These are phyloP conservation scores for Microthlaspi erraticum DNA, from an alignment of 345 rosid species.

Conservation along the genomic window DNA sequence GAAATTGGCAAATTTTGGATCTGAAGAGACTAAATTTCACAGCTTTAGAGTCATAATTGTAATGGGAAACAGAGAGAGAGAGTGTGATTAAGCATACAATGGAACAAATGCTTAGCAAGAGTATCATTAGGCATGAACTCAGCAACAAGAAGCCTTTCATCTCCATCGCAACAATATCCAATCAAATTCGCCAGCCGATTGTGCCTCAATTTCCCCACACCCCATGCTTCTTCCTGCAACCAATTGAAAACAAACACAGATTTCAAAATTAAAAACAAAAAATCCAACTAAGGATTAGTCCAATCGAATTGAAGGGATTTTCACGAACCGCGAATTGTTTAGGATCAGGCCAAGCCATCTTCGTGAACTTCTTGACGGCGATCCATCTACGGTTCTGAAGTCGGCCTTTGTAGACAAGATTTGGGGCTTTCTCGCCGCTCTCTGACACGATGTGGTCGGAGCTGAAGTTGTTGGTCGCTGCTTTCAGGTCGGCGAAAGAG, in stretches of 20 bases:
- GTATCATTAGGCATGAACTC: constrained; percentile 98
- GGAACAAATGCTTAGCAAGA: constrained; percentile 94
- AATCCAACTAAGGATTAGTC: background rate
- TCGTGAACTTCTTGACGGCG: constrained; percentile 82
- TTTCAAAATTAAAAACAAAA: background rate
- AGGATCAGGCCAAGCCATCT: constrained; percentile 87
- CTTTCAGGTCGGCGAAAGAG: constrained; percentile 66
- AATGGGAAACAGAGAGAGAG: background rate
- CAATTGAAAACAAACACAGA: constrained; percentile 11
- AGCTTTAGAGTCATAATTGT: background rate
- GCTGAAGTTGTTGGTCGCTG: constrained; percentile 75
- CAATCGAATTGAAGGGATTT: background rate
- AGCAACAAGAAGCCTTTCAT: constrained; percentile 96
- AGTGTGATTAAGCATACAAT: constrained; percentile 53
- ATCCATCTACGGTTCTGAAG: constrained; percentile 74
- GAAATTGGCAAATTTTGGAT: constrained; percentile 6
- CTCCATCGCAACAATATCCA: constrained; percentile 97
- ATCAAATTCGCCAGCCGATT: constrained; percentile 86
- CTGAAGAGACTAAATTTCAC: background rate
- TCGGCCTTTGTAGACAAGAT: constrained; percentile 74
- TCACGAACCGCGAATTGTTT: constrained; percentile 65
- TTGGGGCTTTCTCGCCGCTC: constrained; percentile 67
- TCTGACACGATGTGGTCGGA: constrained; percentile 75
- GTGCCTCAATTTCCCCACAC: constrained; percentile 90
- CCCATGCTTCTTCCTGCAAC: constrained; percentile 86